Percentiles rank a stretch among this genome's conserved stretches.
These are phyloP conservation scores for Alternaria gansuensis DNA, from an alignment of 2,329 filamentous ascomycete species.

Conservation along the genomic window DNA sequence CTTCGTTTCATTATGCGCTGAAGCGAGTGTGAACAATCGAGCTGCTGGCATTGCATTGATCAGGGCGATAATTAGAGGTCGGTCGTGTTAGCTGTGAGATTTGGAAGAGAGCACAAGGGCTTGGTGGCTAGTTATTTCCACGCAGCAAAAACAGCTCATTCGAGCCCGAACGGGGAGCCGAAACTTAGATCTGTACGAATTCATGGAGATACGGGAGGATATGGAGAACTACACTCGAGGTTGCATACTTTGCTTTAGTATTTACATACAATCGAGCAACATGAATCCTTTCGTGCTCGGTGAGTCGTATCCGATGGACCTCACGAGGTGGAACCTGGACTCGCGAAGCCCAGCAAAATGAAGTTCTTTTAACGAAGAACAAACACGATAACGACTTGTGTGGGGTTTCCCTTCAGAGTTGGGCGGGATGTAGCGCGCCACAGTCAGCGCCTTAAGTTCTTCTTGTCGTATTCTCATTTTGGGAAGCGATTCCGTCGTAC, in stretches of 20 bases:
- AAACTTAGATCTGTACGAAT: neutral
- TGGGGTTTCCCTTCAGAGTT: neutral
- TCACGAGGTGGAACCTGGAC: neutral
- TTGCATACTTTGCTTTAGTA: neutral
- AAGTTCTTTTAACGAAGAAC: neutral
- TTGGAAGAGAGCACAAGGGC: neutral
- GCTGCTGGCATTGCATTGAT: slow-evolving; percentile 24
- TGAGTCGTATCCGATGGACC: neutral
- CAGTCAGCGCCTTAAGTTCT: neutral
- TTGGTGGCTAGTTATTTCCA: neutral
- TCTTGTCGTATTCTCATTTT: slow-evolving; percentile 1
- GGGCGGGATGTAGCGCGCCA: neutral
- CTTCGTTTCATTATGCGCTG: slow-evolving; percentile 20
- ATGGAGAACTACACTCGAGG: neutral
- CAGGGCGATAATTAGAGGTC: slow-evolving; percentile 4
- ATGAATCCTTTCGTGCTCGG: neutral
- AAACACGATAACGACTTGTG: neutral
- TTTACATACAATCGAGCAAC: neutral
- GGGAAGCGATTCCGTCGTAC: neutral
- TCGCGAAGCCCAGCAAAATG: neutral
- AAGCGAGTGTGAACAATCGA: neutral
- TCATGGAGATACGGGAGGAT: neutral
- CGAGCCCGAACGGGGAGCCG: neutral
- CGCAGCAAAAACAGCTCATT: neutral
- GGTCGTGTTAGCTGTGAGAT: neutral